A percentile compares a stretch with the other conserved stretches of the same genome.
Evolutionary conservation across 345 rosid species (phyloP).

Genomic region (Boechera divaricarpa): DNA sequence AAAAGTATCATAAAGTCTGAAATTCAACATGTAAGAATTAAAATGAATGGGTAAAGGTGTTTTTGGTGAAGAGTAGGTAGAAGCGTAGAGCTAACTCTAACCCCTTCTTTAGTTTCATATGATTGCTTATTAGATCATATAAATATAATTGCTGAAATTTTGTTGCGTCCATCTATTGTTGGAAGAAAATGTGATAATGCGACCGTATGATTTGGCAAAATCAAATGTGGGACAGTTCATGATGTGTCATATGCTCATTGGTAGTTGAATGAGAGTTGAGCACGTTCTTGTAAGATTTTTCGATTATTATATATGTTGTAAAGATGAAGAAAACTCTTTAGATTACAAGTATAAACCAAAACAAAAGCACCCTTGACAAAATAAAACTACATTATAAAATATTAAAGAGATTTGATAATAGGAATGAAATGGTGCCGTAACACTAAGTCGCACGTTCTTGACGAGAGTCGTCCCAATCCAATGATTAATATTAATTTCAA

Average conservation of each 20-base stretch:
- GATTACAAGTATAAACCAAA: neutral
- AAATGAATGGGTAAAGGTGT: conserved; percentile 10
- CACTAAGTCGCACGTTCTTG: conserved; percentile 49
- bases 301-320: conserved; percentile 16
- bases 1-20: neutral
- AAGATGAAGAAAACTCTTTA: conserved; percentile 30
- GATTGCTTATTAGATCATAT: conserved; percentile 30
- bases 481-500: conserved; percentile 32
- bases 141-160: neutral
- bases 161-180: conserved; percentile 2
- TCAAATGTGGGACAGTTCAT: neutral
- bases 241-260: conserved; percentile 17
- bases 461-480: conserved; percentile 42
- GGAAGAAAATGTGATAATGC: conserved; percentile 17
- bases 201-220: conserved; percentile 20
- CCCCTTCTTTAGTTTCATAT: conserved; percentile 15
- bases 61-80: conserved; percentile 42
- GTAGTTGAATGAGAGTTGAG: conserved; percentile 30
- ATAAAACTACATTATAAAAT: neutral
- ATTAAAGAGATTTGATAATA: conserved; percentile 21
- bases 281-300: conserved; percentile 41
- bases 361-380: conserved; percentile 25
- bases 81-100: conserved; percentile 41
- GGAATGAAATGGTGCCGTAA: conserved; percentile 43
- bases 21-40: conserved; percentile 9